Percentiles rank a stretch among this genome's conserved stretches.
These are phyloP conservation scores for Phaeolepiota aurea DNA, from an alignment of 768 basidiomycete genomes.

Conservation along the genomic window DNA sequence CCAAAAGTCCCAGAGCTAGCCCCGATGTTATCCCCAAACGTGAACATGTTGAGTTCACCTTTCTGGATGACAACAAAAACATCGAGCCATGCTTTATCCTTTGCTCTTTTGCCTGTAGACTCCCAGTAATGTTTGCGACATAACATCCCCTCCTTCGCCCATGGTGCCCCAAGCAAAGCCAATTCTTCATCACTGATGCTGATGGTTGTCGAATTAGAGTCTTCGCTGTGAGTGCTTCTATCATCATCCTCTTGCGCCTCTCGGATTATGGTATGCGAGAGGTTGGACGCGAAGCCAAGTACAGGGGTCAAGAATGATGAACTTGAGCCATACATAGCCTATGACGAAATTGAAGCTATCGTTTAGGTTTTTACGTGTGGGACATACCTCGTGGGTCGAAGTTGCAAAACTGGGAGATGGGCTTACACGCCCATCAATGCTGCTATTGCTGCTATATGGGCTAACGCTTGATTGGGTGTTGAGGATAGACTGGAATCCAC, in stretches of 20 bases:
- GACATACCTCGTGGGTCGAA: constrained; percentile 68
- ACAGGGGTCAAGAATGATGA: constrained; percentile 73
- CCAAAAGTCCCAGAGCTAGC: constrained; percentile 66
- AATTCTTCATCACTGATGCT: constrained; percentile 94
- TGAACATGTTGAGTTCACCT: constrained; percentile 94
- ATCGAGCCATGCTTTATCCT: constrained; percentile 87
- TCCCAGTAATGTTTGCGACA: constrained; percentile 96
- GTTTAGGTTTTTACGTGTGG: neutral
- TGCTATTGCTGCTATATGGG: constrained; percentile 80
- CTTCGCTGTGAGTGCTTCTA: constrained; percentile 57
- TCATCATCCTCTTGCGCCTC: constrained; percentile 90
- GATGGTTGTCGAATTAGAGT: constrained; percentile 61
- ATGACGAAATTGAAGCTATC: constrained; percentile 4
- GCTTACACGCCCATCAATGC: constrained; percentile 83
- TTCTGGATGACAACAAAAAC: constrained; percentile 94
- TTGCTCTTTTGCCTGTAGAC: constrained; percentile 70
- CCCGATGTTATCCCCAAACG: constrained; percentile 72
- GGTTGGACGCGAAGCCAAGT: constrained; percentile 93
- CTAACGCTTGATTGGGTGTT: constrained; percentile 56
- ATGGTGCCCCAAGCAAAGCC: constrained; percentile 90
- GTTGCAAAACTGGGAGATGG: constrained; percentile 93
- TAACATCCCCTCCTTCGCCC: constrained; percentile 98
- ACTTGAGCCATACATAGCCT: constrained; percentile 57
- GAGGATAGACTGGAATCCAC: constrained; percentile 78
- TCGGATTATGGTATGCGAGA: constrained; percentile 93